phyloP scores from a whole-genome alignment of 805 yeast genomes.

The Candida chilensis region DNA sequence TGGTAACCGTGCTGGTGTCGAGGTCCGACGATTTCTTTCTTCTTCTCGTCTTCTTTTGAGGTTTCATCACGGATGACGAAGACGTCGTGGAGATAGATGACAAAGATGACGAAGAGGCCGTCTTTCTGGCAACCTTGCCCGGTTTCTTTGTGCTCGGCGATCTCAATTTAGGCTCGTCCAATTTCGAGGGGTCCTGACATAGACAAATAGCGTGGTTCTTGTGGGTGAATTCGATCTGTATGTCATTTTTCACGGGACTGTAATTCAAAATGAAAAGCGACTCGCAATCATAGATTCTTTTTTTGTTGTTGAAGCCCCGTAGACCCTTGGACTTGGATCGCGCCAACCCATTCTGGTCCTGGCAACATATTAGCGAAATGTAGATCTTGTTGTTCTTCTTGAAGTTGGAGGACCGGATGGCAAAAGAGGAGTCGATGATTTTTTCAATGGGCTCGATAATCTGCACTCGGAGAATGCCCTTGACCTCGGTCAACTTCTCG shows the following conservation, averaged over 20 bases:
- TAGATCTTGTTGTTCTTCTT: slow-evolving; percentile 1
- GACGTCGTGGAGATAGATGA: not conserved
- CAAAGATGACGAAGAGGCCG: no score
- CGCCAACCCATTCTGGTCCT: slow-evolving; percentile 1
- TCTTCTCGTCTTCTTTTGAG: not conserved
- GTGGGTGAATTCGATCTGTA: slow-evolving; percentile 1
- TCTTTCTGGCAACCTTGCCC: no score
- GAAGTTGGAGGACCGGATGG: slow-evolving; percentile 1
- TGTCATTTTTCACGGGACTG: not conserved
- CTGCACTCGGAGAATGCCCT: not conserved
- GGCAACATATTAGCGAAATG: slow-evolving; percentile 1
- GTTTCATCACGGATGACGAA: not conserved
- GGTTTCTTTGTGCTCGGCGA: no score
- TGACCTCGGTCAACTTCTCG: not conserved
- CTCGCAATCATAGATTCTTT: slow-evolving; percentile 1
- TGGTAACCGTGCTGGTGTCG: not conserved
- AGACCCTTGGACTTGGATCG: slow-evolving; percentile 1
- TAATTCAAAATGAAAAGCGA: slow-evolving; percentile 1
- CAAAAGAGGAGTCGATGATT: not conserved
- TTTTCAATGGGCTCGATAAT: not conserved
- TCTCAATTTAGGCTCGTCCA: no score
- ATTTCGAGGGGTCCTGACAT: not conserved
- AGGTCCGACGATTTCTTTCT: not conserved
- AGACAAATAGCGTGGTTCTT: not conserved
- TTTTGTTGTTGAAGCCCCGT: slow-evolving; percentile 1